A percentile compares a stretch with the other conserved stretches of the same genome.
Conservation (phyloP, 139 green algal species). For the Tetratostichococcus sp. region DNA sequence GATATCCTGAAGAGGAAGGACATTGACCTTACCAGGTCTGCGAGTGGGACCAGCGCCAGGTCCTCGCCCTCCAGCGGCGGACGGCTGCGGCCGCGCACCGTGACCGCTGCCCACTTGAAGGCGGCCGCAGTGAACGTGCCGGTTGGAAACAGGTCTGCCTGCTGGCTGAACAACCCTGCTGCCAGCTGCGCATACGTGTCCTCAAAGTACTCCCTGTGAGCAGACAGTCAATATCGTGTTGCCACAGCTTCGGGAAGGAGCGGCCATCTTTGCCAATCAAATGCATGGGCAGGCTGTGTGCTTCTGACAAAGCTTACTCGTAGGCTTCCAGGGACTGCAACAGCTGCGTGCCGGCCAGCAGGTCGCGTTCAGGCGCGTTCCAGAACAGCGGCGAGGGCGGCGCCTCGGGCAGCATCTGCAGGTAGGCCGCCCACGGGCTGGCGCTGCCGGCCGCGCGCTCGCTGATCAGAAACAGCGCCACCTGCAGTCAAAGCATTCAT, state of each 20-base stretch:
- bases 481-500: constrained; percentile 28
- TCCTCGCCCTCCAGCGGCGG: constrained; percentile 61
- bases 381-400: constrained; percentile 61
- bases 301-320: constrained; percentile 23
- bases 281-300: too few species aligned
- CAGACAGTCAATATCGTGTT: neutral
- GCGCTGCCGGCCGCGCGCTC: constrained; percentile 31
- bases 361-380: constrained; percentile 40
- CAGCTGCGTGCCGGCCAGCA: constrained; percentile 70
- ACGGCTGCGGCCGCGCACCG: constrained; percentile 62
- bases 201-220: constrained; percentile 63
- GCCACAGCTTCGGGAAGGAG: too few species aligned
- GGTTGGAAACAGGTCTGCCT: constrained; percentile 41
- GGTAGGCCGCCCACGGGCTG: constrained; percentile 40
- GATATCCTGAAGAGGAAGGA: too few species aligned
- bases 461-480: constrained; percentile 71
- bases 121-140: constrained; percentile 45
- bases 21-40: constrained; percentile 55
- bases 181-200: constrained; percentile 51
- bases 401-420: constrained; percentile 39
- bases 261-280: too few species aligned
- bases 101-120: constrained; percentile 79
- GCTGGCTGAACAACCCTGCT: constrained; percentile 26
- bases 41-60: constrained; percentile 74
- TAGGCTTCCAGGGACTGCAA: constrained; percentile 51